phyloP scores from a whole-genome alignment of 1,284 basidiomycete species.

The Tausonia pullulans region DNA sequence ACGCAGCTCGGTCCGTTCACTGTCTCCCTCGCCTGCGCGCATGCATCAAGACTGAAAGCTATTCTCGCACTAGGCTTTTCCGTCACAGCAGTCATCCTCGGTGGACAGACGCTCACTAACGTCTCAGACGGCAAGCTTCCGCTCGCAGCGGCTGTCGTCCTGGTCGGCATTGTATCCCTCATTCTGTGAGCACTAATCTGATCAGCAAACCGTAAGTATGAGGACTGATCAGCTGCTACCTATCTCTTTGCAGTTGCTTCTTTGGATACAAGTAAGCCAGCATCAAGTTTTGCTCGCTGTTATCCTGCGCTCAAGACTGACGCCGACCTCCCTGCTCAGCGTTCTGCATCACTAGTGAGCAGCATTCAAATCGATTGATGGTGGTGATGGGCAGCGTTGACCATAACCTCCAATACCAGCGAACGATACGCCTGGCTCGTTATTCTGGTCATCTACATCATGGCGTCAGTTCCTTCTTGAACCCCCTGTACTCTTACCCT shows the following conservation, averaged over 20 bases:
- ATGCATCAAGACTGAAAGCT: conserved; percentile 2
- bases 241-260: conserved; percentile 23
- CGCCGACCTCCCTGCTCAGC: conserved; percentile 18
- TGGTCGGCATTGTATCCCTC: conserved; percentile 33
- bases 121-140: conserved; percentile 32
- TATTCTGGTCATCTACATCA: conserved; percentile 46
- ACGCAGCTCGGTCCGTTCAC: conserved; percentile 36
- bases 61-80: conserved; percentile 21
- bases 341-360: conserved; percentile 43
- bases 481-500: too few species aligned
- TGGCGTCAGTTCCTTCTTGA: conserved; percentile 20
- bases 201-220: too few species aligned
- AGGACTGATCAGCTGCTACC: too few species aligned
- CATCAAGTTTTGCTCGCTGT: too few species aligned
- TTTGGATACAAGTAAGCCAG: conserved; percentile 30
- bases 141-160: conserved; percentile 36
- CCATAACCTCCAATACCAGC: not conserved
- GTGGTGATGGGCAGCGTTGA: too few species aligned
- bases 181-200: conserved; percentile 19
- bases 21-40: conserved; percentile 22
- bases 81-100: conserved; percentile 33
- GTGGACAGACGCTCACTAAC: conserved; percentile 36
- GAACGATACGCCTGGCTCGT: conserved; percentile 54
- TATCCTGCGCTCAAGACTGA: too few species aligned
- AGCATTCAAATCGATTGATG: too few species aligned